A percentile compares a stretch with the other conserved stretches of the same genome.
phyloP scores from a whole-genome alignment of 768 basidiomycete species.

The Lentinula sp. region DNA sequence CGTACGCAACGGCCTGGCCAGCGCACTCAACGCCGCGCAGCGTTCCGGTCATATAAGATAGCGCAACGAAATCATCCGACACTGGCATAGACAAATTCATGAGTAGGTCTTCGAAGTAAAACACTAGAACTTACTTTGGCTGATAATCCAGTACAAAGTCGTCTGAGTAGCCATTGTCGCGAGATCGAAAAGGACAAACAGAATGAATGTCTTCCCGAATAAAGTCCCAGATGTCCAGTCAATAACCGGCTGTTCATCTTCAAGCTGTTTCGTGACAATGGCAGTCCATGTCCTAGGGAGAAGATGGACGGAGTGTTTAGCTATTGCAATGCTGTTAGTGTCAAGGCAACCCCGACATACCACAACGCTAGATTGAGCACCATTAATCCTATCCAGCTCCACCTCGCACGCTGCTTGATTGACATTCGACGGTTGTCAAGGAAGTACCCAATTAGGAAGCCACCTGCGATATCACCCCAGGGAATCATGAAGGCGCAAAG shows the following conservation, averaged over 20 bases:
- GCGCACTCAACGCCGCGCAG: constrained; percentile 26
- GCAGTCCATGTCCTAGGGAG: constrained; percentile 23
- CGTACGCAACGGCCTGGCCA: constrained; percentile 27
- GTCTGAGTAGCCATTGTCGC: constrained; percentile 29
- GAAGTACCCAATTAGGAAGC: constrained; percentile 25
- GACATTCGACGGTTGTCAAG: constrained; percentile 22
- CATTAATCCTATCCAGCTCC: constrained; percentile 23
- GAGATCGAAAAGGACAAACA: constrained; percentile 25
- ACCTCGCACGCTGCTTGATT: constrained; percentile 24
- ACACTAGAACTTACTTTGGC: constrained; percentile 15
- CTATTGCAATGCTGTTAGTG: no score
- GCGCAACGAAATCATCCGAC: constrained; percentile 26
- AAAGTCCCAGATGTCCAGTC: constrained; percentile 24
- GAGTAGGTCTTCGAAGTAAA: neutral
- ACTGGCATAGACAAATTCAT: constrained; percentile 10
- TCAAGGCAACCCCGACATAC: constrained; percentile 3
- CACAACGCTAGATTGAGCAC: constrained; percentile 23
- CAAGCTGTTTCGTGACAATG: constrained; percentile 23
- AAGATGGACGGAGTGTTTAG: neutral
- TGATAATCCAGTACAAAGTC: constrained; percentile 25
- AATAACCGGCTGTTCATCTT: constrained; percentile 22
- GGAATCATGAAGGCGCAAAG: constrained; percentile 24
- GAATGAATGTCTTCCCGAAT: constrained; percentile 22
- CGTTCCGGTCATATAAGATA: constrained; percentile 28
- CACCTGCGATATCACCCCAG: constrained; percentile 22